A percentile compares a stretch with the other conserved stretches of the same genome.
phyloP scores from a whole-genome alignment of 1,139 yeast genomes.

The Zhuliangozyma blackwelliae region DNA sequence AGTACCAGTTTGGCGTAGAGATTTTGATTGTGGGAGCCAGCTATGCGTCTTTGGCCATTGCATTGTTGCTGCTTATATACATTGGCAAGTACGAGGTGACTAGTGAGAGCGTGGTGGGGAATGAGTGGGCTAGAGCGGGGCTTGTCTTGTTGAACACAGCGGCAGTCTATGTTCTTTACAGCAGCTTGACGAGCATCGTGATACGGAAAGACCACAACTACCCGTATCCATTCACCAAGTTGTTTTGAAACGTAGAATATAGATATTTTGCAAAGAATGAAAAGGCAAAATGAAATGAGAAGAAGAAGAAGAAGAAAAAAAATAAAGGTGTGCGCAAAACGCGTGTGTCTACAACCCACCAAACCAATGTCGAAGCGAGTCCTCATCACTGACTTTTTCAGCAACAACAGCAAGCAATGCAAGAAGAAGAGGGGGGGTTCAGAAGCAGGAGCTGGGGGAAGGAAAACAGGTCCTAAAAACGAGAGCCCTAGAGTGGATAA shows the following conservation, averaged over 20 bases:
- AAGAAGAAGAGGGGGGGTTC: not conserved
- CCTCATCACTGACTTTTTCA: constrained; percentile 12
- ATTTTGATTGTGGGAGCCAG: constrained; percentile 45
- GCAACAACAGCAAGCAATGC: not conserved
- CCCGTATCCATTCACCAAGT: constrained; percentile 33
- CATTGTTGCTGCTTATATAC: constrained; percentile 35
- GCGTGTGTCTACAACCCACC: constrained; percentile 1
- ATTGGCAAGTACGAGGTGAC: constrained; percentile 30
- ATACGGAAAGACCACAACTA: constrained; percentile 38
- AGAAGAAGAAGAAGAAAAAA: not conserved
- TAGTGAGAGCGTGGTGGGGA: constrained; percentile 15
- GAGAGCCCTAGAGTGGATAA: not conserved
- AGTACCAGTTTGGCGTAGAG: constrained; percentile 70
- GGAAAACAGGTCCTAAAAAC: no score
- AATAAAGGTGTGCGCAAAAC: no score
- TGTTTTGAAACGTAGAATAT: constrained; percentile 19
- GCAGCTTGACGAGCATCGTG: constrained; percentile 37
- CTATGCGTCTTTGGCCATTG: constrained; percentile 42
- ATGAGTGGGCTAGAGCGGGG: constrained; percentile 14
- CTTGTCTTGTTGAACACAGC: constrained; percentile 17
- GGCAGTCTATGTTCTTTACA: constrained; percentile 27
- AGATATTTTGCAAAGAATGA: not conserved
- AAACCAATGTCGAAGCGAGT: constrained; percentile 9
- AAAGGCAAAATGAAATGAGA: not conserved
- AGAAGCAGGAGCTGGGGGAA: not conserved